These are phyloP conservation scores for Solanum dulcamara DNA, from an alignment of 257 asterid species.

Conservation along the genomic window DNA sequence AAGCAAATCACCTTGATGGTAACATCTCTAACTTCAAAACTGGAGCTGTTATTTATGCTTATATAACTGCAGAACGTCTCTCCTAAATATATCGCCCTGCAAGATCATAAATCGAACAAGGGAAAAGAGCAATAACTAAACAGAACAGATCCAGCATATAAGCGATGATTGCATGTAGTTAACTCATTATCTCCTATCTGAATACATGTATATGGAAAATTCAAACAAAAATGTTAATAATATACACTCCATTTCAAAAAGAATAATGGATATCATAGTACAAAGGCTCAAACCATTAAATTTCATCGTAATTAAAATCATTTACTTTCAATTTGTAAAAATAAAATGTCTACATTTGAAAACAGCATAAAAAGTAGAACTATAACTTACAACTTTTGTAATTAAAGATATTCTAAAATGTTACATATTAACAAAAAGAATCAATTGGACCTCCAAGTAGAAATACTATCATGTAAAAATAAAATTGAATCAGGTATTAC, in stretches of 20 bases:
- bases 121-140: neutral
- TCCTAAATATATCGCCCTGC: constrained; percentile 94
- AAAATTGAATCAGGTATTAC: no score
- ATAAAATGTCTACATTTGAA: neutral
- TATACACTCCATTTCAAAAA: neutral
- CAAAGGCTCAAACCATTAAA: neutral
- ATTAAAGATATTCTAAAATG: neutral
- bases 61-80: constrained; percentile 98
- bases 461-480: no score
- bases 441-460: neutral
- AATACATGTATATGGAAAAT: neutral
- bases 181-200: neutral
- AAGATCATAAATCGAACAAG: neutral
- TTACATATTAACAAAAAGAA: neutral
- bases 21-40: constrained; percentile 72
- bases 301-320: neutral
- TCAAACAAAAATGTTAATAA: neutral
- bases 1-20: constrained; percentile 57
- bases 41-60: constrained; percentile 94
- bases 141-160: neutral
- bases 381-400: neutral
- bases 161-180: neutral
- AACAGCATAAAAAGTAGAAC: neutral
- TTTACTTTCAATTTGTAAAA: neutral
- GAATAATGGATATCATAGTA: neutral